Evolutionary conservation across 257 asterid species (phyloP).

Genomic region (Lycium barbarum): DNA sequence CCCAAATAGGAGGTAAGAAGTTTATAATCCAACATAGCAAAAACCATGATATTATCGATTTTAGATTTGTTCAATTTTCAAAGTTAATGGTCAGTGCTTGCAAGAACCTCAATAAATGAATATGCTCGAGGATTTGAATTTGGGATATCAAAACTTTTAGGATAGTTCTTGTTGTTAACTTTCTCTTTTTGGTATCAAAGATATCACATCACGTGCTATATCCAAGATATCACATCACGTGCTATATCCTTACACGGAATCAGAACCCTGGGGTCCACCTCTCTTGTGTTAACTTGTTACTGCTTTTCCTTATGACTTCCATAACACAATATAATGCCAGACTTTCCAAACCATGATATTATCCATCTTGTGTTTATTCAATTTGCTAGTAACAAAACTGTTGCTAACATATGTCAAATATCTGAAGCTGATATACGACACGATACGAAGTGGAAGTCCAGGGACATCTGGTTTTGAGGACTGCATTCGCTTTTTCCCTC

Average conservation of each 20-base stretch:
- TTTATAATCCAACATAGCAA: neutral
- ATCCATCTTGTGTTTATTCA: neutral
- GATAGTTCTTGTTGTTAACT: neutral
- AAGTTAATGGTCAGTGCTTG: neutral
- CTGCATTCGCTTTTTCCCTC: slow-evolving; percentile 88
- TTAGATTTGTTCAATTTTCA: slow-evolving; percentile 4
- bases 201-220: neutral
- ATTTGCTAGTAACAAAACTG: neutral
- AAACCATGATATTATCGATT: neutral
- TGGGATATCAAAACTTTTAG: neutral
- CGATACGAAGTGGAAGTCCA: slow-evolving; percentile 85
- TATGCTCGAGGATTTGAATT: slow-evolving; percentile 1
- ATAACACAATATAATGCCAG: neutral
- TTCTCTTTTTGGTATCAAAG: slow-evolving; percentile 3
- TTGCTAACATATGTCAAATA: neutral
- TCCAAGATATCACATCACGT: neutral
- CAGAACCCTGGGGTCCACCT: neutral
- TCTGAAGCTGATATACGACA: slow-evolving; percentile 86
- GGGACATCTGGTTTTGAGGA: slow-evolving; percentile 89
- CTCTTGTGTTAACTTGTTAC: neutral
- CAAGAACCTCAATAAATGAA: neutral
- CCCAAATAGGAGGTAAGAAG: neutral
- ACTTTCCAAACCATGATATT: slow-evolving; percentile 15
- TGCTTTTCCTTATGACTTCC: slow-evolving; percentile 17
- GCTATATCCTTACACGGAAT: neutral